phyloP scores from a whole-genome alignment of 768 basidiomycete genomes.

The Scleroderma bovista region DNA sequence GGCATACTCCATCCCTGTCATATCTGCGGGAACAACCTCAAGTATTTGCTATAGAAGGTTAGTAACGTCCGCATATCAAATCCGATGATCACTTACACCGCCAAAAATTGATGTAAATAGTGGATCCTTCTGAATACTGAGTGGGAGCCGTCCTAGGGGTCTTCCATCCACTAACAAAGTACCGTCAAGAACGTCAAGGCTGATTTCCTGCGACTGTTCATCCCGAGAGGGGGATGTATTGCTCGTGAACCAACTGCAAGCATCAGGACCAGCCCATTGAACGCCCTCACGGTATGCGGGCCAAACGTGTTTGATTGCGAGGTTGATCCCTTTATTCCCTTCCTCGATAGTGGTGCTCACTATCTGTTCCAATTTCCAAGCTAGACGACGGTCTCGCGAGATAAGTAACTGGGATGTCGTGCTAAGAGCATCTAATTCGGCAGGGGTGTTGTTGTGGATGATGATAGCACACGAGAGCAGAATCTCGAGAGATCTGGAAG shows the following conservation, averaged over 20 bases:
- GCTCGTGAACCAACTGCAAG: constrained; percentile 26
- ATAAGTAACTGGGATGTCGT: constrained; percentile 19
- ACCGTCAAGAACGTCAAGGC: constrained; percentile 39
- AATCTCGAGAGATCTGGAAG: constrained; percentile 19
- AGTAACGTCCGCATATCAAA: no score
- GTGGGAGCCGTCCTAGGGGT: constrained; percentile 34
- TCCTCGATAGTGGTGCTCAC: constrained; percentile 11
- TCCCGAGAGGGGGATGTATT: constrained; percentile 9
- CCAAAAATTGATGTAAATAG: constrained; percentile 34
- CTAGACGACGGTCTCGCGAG: constrained; percentile 29
- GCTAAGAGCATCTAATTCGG: neutral
- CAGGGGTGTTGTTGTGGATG: constrained; percentile 28
- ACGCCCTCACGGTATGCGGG: constrained; percentile 20
- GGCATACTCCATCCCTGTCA: constrained; percentile 31
- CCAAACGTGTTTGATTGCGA: constrained; percentile 29
- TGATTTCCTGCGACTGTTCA: constrained; percentile 24
- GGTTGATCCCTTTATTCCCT: constrained; percentile 21
- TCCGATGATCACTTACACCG: constrained; percentile 25
- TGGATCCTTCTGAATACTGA: constrained; percentile 25
- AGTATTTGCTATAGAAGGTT: constrained; percentile 17
- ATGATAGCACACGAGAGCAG: constrained; percentile 30
- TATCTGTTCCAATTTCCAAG: constrained; percentile 20
- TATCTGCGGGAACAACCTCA: constrained; percentile 30
- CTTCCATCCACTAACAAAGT: constrained; percentile 38
- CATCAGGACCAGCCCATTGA: constrained; percentile 18